Evolutionary conservation across 805 yeast genomes (phyloP).

Genomic region (Candida taoyuanica): DNA sequence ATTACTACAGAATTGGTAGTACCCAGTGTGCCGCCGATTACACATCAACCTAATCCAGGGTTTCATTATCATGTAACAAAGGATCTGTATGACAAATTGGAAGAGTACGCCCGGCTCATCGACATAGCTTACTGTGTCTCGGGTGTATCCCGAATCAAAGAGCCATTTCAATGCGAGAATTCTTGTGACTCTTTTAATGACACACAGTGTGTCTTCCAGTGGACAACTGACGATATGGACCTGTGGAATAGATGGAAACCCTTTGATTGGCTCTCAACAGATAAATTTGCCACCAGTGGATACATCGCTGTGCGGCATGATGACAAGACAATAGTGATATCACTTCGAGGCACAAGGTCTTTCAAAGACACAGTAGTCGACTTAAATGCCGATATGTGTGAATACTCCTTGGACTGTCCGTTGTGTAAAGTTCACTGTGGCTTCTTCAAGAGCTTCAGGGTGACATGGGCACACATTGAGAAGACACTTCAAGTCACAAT

Average conservation of each 20-base stretch:
- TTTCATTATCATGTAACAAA: slow-evolving; percentile 7
- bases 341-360: slow-evolving; percentile 25
- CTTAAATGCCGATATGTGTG: slow-evolving; percentile 24
- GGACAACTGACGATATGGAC: slow-evolving; percentile 21
- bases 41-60: not conserved
- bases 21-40: not conserved
- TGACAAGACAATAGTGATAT: slow-evolving; percentile 11
- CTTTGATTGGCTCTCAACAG: not conserved
- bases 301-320: slow-evolving; percentile 22
- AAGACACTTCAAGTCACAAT: not conserved
- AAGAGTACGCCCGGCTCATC: slow-evolving; percentile 19
- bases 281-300: slow-evolving; percentile 22
- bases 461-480: slow-evolving; percentile 13
- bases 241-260: not conserved
- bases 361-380: slow-evolving; percentile 26
- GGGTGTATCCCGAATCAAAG: slow-evolving; percentile 14
- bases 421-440: slow-evolving; percentile 25
- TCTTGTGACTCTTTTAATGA: slow-evolving; percentile 20
- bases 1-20: not conserved
- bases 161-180: slow-evolving; percentile 25
- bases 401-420: slow-evolving; percentile 12
- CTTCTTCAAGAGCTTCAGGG: slow-evolving; percentile 14
- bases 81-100: slow-evolving; percentile 13
- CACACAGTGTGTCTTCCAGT: slow-evolving; percentile 23
- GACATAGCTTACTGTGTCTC: slow-evolving; percentile 28